A percentile compares a stretch with the other conserved stretches of the same genome.
Conservation (phyloP, 2,329 filamentous ascomycete genomes). For the Apiospora hydei region DNA sequence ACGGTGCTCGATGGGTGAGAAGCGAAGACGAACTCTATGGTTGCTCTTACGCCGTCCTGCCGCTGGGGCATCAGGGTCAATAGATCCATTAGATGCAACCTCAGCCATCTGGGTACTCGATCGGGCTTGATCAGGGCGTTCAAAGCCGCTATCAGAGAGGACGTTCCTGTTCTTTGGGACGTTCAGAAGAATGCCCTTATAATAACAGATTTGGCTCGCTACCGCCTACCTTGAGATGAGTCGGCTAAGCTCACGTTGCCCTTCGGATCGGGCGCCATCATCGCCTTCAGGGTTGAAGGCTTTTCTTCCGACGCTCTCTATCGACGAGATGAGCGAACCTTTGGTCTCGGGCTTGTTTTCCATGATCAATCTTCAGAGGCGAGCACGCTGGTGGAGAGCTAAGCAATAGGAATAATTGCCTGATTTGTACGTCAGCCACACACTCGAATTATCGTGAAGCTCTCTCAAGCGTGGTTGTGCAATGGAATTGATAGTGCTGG, state of each 20-base stretch:
- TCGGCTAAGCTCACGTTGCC: constrained; percentile 52
- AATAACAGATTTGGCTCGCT: constrained; percentile 16
- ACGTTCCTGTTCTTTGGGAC: constrained; percentile 52
- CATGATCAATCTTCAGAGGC: constrained; percentile 28
- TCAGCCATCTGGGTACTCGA: constrained; percentile 66
- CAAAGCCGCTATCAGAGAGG: constrained; percentile 63
- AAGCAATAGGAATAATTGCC: not conserved
- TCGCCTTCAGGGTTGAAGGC: constrained; percentile 56
- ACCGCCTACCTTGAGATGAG: constrained; percentile 56
- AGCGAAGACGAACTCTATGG: constrained; percentile 74
- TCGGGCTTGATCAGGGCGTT: constrained; percentile 70
- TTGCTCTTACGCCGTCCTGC: constrained; percentile 68
- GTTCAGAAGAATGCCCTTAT: constrained; percentile 37
- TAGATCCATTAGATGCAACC: constrained; percentile 60
- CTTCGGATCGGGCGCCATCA: constrained; percentile 41
- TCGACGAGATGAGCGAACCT: constrained; percentile 44
- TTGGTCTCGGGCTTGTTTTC: constrained; percentile 33
- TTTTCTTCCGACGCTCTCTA: constrained; percentile 50
- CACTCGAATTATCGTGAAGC: not conserved
- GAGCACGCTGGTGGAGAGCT: not conserved
- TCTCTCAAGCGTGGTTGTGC: not conserved
- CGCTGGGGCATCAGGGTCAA: constrained; percentile 69
- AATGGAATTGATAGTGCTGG: not conserved
- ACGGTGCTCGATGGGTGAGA: constrained; percentile 65
- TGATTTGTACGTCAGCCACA: not conserved